Evolutionary conservation across 2,329 filamentous ascomycete genomes (phyloP).

Genomic region (Aspergillus ochraceoroseus): DNA sequence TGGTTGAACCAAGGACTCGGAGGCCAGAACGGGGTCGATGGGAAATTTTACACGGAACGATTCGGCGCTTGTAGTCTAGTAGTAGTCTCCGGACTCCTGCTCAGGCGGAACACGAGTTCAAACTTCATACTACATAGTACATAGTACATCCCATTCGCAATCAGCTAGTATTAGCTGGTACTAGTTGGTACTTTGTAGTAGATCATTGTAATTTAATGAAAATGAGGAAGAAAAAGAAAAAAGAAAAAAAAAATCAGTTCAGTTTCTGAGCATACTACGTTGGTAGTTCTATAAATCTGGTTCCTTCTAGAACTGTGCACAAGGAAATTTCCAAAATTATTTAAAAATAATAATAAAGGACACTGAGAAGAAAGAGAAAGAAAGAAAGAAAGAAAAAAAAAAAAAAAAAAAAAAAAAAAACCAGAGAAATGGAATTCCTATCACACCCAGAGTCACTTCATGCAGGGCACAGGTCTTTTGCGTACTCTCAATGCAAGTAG

Average conservation of each 20-base stretch:
- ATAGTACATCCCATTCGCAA: too few relatives aligned
- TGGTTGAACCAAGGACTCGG: constrained; percentile 9
- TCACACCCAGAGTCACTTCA: constrained; percentile 8
- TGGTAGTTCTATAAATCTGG: too few relatives aligned
- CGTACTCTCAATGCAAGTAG: constrained; percentile 19
- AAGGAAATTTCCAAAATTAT: too few relatives aligned
- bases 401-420: background rate
- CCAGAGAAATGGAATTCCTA: background rate
- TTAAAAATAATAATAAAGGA: too few relatives aligned
- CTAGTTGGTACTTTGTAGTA: constrained; percentile 17
- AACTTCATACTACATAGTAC: too few relatives aligned
- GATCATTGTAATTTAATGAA: constrained; percentile 18
- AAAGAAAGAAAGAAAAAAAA: background rate
- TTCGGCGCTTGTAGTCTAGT: too few relatives aligned
- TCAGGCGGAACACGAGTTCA: too few relatives aligned
- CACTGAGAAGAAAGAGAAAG: background rate
- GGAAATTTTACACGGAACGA: background rate
- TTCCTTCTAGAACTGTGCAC: too few relatives aligned
- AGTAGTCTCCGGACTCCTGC: too few relatives aligned
- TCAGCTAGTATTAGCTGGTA: constrained; percentile 23
- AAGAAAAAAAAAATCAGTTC: constrained; percentile 3
- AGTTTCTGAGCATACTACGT: background rate
- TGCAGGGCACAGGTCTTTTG: constrained; percentile 20
- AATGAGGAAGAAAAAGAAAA: constrained; percentile 3
- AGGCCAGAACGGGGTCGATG: constrained; percentile 15